Percentiles rank a stretch among this genome's conserved stretches.
These are phyloP conservation scores for Puya raimondii DNA, from an alignment of 176 grass and related monocot species.

Conservation along the genomic window DNA sequence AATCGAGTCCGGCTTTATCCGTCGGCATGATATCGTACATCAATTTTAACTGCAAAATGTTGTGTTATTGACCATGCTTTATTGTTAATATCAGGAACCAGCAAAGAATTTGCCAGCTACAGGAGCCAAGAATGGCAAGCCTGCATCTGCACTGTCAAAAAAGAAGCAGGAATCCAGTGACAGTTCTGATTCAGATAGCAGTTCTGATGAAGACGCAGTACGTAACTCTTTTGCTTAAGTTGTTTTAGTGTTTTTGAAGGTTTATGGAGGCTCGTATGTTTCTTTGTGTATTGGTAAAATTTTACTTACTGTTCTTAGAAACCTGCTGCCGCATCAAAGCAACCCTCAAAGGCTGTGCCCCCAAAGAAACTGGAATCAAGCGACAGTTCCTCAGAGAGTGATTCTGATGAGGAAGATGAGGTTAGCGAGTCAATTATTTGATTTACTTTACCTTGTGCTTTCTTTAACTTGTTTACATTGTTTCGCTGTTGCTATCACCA, in stretches of 20 bases:
- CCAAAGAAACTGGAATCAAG: constrained; percentile 17
- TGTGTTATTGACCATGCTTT: no score
- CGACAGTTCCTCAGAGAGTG: constrained; percentile 31
- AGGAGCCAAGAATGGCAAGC: neutral
- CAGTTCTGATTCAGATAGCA: constrained; percentile 9
- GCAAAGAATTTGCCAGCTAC: neutral
- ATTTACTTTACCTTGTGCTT: neutral
- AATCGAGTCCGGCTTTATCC: no score
- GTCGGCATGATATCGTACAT: no score
- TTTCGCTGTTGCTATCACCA: neutral
- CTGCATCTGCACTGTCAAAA: neutral
- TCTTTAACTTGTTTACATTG: neutral
- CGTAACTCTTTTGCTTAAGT: neutral
- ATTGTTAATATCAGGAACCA: neutral
- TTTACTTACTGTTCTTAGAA: constrained; percentile 11
- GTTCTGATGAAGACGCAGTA: constrained; percentile 10
- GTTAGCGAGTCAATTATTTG: constrained; percentile 5
- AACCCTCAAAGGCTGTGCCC: neutral
- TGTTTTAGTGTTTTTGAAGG: neutral
- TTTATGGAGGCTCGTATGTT: neutral
- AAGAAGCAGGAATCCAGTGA: constrained; percentile 17
- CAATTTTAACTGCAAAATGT: no score
- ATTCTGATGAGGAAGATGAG: constrained; percentile 32
- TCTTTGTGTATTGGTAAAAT: neutral
- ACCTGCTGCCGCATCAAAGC: constrained; percentile 22